Conservation (phyloP, 2,329 filamentous ascomycete species). For the Fusarium falciforme region DNA sequence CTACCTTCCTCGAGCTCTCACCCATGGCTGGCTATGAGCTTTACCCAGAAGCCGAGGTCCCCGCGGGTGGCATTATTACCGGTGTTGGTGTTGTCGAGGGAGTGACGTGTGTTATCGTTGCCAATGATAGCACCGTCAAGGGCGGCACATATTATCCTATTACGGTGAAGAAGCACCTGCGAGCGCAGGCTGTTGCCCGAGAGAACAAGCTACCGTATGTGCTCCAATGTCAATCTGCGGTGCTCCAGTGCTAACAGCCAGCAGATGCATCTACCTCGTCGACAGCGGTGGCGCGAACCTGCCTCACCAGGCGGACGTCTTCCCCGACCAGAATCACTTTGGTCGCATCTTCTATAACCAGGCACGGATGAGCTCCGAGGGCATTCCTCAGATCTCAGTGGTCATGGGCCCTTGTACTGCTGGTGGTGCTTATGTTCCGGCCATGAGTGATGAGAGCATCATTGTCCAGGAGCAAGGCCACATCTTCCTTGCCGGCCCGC, state of each 20-base stretch:
- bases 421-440: conserved; percentile 93
- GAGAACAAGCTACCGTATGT: conserved; percentile 81
- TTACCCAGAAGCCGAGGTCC: conserved; percentile 88
- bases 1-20: conserved; percentile 92
- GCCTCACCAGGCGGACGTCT: conserved; percentile 94
- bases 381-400: conserved; percentile 92
- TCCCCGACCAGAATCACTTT: conserved; percentile 95
- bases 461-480: conserved; percentile 97
- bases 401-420: conserved; percentile 99
- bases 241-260: conserved; percentile 2
- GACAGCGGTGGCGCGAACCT: conserved; percentile 96
- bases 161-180: conserved; percentile 96
- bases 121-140: conserved; percentile 97
- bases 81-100: conserved; percentile 92
- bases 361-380: conserved; percentile 87
- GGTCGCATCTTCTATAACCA: conserved; percentile 99
- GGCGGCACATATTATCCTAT: conserved; percentile 97
- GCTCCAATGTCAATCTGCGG: not conserved
- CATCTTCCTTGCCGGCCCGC: conserved; percentile 95
- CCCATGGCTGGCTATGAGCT: conserved; percentile 88
- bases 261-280: conserved; percentile 90
- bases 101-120: conserved; percentile 91
- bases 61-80: conserved; percentile 91
- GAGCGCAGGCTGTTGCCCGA: conserved; percentile 89
- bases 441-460: conserved; percentile 97